Conservation (phyloP, 306 rosid genomes). For the Cucurbita argyrosperma region DNA sequence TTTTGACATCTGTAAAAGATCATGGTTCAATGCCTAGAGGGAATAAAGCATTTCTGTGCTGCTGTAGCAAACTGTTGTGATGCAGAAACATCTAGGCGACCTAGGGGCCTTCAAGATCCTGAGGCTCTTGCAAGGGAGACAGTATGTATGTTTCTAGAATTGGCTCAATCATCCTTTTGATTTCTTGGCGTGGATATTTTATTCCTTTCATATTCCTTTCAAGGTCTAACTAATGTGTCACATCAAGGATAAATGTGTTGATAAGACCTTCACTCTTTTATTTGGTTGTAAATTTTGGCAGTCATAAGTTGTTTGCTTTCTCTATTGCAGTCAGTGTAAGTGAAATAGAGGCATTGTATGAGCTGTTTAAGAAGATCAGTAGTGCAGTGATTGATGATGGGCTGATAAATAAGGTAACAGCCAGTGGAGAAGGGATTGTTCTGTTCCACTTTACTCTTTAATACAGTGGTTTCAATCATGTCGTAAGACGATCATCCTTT, state of each 20-base stretch:
- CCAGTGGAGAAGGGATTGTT: not conserved
- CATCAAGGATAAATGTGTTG: not conserved
- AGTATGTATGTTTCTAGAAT: constrained; percentile 44
- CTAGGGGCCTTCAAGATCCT: constrained; percentile 63
- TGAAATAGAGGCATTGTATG: constrained; percentile 76
- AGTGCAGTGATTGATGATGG: constrained; percentile 63
- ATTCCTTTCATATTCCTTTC: not conserved
- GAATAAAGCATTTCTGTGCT: constrained; percentile 57
- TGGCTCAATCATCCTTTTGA: not conserved
- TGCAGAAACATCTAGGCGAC: constrained; percentile 31
- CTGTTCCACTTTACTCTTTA: not conserved
- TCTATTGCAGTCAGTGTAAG: constrained; percentile 62
- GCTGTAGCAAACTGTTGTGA: constrained; percentile 41
- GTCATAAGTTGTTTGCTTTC: constrained; percentile 1
- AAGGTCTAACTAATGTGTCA: not conserved
- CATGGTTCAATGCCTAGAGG: constrained; percentile 81
- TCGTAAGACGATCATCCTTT: not conserved
- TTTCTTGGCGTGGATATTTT: not conserved
- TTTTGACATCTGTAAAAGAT: constrained; percentile 48
- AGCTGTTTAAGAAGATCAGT: constrained; percentile 67
- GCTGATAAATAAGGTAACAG: constrained; percentile 56
- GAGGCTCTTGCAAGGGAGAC: constrained; percentile 80
- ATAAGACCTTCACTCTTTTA: not conserved
- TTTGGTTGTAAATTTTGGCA: not conserved
- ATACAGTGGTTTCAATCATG: not conserved